Evolutionary conservation across 176 grass and related monocot species (phyloP).

Genomic region (Tillandsia leiboldiana): DNA sequence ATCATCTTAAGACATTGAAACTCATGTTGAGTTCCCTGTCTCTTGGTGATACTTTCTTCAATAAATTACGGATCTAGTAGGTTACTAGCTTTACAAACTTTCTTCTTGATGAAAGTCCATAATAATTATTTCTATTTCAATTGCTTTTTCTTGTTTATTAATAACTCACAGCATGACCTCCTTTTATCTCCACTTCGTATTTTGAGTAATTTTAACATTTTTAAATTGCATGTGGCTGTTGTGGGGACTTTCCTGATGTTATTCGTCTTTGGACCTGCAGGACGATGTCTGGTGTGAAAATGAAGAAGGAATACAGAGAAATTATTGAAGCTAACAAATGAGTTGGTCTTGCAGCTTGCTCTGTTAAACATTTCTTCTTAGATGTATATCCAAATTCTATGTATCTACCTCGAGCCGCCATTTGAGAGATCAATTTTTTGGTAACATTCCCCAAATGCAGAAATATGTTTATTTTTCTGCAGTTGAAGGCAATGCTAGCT

Average conservation of each 20-base stretch:
- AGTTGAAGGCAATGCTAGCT: no score
- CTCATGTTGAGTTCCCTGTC: not conserved
- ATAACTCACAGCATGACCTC: not conserved
- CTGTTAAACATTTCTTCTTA: not conserved
- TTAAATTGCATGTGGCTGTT: not conserved
- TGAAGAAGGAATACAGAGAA: conserved; percentile 96
- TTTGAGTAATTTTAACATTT: not conserved
- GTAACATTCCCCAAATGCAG: no score
- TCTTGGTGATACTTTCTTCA: not conserved
- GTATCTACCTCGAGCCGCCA: not conserved
- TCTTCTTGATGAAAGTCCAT: no score
- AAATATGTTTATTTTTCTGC: no score
- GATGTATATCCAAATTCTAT: not conserved
- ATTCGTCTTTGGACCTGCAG: conserved; percentile 28
- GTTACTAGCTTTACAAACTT: no score
- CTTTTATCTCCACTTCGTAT: not conserved
- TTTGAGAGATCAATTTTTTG: no score
- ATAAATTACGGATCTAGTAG: not conserved
- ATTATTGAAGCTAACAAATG: conserved; percentile 84
- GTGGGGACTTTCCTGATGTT: not conserved
- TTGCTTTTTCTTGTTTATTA: no score
- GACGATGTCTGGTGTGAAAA: conserved; percentile 85
- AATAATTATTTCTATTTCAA: no score
- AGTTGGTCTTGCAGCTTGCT: conserved; percentile 6
- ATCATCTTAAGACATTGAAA: not conserved